Evolutionary conservation across 768 basidiomycete species (phyloP), one percentile per base, ranked within the genome.

Genomic region (Phanerochaete carnosa): DNA sequence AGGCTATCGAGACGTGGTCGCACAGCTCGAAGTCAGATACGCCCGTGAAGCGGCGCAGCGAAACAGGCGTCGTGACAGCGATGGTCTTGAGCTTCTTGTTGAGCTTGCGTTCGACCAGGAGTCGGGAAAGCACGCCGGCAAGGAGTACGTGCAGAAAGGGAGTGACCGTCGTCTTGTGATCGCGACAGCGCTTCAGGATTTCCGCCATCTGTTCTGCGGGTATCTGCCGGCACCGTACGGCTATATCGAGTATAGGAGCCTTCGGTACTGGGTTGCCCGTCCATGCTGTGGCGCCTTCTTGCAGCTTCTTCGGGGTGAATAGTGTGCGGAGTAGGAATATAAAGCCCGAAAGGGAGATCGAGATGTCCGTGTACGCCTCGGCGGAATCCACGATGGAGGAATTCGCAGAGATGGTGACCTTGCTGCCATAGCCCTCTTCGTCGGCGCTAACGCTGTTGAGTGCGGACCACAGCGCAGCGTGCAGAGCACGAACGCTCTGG

Each of bases 401-500:
- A 29, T 51, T 11, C 19, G 25, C 49, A 25, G 49, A 19, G 19
- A 29, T 19, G 3, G 25, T 28, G 9, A 51, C 49, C 49, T 19
- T 29, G 26, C 33, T 35, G 33, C 13, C 13, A 8, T 26, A 13
- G 28, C 53, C 51, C 2, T 39, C 33, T 13, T 13, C 37, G 22
- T 8, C 5, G 22, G 49, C 29, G 49, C 2, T 28, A 3, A 28
- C 11, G 12, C 29, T 49, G 54, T 71, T 68, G 1, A 80, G 67
- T n/a, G 75, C 72, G 3, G 59, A 30, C 8, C 74, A 62, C n/a
- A 80, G 68, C 15, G 71, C 58, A 26, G 64, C 64, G 60, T 77
- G 79, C 55, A 78, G 77, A 1, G 74, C 73, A 37, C 74, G 56
- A 4, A 74, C 73, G 57, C 77, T 78, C 59, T 73, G 67, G 1